Conservation (phyloP, 2,329 filamentous ascomycete genomes). For the Hortaea werneckii region DNA sequence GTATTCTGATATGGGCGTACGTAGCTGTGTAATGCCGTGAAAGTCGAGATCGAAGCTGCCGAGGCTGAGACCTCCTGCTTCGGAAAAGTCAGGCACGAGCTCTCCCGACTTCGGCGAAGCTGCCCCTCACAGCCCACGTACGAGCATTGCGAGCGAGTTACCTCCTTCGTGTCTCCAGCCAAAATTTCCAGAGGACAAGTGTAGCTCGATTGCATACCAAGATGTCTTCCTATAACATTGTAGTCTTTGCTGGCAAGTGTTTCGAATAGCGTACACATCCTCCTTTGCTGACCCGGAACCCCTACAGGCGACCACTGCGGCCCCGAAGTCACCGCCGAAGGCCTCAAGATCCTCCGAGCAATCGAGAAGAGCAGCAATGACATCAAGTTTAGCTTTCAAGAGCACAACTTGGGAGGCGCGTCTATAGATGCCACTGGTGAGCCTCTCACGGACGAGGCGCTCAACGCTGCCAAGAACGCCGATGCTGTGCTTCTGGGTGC, state of each 20-base stretch:
- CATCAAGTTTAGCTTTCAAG: slow-evolving; percentile 77
- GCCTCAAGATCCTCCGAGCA: slow-evolving; percentile 73
- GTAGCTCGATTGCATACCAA: background rate
- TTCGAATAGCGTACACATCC: background rate
- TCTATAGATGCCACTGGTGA: slow-evolving; percentile 76
- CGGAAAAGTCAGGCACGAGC: too few relatives aligned
- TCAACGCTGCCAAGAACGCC: slow-evolving; percentile 70
- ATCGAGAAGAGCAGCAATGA: slow-evolving; percentile 63
- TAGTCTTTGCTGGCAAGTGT: slow-evolving; percentile 57
- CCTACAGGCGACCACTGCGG: slow-evolving; percentile 60
- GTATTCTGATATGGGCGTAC: too few relatives aligned
- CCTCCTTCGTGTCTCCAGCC: background rate
- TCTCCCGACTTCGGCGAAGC: too few relatives aligned
- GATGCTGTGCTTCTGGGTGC: slow-evolving; percentile 87
- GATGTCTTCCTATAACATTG: slow-evolving; percentile 66
- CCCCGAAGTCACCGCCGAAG: slow-evolving; percentile 77
- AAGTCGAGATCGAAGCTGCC: too few relatives aligned
- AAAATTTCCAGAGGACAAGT: background rate
- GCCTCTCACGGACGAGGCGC: slow-evolving; percentile 72
- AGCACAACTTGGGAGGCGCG: slow-evolving; percentile 80
- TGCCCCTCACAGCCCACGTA: too few relatives aligned
- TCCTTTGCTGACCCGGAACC: slow-evolving; percentile 1
- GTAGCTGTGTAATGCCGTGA: too few relatives aligned
- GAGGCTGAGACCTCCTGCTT: too few relatives aligned
- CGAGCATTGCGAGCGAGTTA: too few relatives aligned